Percentiles rank a stretch among this genome's conserved stretches.
phyloP scores from a whole-genome alignment of 306 rosid species.

The Prunus davidiana region DNA sequence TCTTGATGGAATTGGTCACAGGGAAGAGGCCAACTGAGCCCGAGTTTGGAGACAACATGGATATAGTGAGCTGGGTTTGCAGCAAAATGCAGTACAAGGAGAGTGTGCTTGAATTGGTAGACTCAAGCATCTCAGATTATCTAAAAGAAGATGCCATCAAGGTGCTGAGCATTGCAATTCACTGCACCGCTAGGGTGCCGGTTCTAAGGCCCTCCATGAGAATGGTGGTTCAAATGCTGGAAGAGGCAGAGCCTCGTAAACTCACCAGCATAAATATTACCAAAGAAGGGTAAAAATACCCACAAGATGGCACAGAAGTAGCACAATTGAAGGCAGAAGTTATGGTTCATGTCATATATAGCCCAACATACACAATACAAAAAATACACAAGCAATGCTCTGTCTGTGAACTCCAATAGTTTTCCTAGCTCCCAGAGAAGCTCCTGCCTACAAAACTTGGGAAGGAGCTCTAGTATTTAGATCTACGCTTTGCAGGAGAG shows the following conservation, averaged over 20 bases:
- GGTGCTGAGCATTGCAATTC: conserved; percentile 58
- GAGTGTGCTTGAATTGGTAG: conserved; percentile 46
- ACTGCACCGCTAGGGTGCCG: conserved; percentile 57
- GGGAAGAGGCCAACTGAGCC: conserved; percentile 67
- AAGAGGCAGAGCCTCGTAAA: conserved; percentile 63
- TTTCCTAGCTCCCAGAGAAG: not conserved
- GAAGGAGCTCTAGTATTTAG: not conserved
- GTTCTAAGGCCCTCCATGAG: conserved; percentile 85
- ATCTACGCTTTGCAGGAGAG: not conserved
- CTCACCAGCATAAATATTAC: conserved; percentile 35
- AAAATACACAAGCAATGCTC: not conserved
- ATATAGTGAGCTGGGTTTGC: conserved; percentile 71
- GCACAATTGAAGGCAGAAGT: not conserved
- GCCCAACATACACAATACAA: too few relatives aligned
- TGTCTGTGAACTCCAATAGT: not conserved
- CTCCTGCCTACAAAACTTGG: not conserved
- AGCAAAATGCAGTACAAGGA: conserved; percentile 43
- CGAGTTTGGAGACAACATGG: conserved; percentile 70
- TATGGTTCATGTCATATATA: not conserved
- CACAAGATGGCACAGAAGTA: not conserved
- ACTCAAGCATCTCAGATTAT: conserved; percentile 46
- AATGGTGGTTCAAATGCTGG: conserved; percentile 83
- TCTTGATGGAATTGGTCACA: conserved; percentile 78
- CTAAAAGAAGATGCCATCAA: conserved; percentile 60
- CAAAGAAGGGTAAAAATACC: conserved; percentile 29